Conservation (phyloP, 1,139 yeast genomes). For the Debaryomycetaceae sp. region DNA sequence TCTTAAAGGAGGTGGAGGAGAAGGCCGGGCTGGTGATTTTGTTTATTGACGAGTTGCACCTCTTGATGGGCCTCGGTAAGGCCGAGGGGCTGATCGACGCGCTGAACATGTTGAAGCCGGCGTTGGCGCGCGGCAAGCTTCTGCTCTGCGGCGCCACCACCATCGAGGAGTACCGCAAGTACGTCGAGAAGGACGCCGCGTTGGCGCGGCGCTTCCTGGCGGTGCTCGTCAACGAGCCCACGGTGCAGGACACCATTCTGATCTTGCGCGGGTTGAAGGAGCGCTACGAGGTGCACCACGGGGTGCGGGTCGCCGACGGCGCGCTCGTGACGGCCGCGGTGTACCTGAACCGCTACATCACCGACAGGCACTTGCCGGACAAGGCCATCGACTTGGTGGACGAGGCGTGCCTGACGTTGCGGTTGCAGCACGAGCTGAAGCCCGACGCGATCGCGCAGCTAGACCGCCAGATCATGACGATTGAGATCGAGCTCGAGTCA, state of each 20-base stretch:
- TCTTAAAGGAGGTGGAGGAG: slow-evolving; percentile 82
- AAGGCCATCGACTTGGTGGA: slow-evolving; percentile 95
- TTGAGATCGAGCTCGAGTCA: slow-evolving; percentile 91
- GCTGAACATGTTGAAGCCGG: slow-evolving; percentile 87
- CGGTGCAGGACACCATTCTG: slow-evolving; percentile 86
- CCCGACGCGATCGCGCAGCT: slow-evolving; percentile 91
- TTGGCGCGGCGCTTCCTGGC: slow-evolving; percentile 90
- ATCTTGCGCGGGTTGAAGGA: slow-evolving; percentile 92
- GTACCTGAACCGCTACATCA: slow-evolving; percentile 83
- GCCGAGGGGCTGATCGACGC: slow-evolving; percentile 97
- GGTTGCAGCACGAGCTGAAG: slow-evolving; percentile 93
- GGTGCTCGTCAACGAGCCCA: slow-evolving; percentile 83
- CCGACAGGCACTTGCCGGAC: slow-evolving; percentile 89
- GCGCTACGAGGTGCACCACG: slow-evolving; percentile 94
- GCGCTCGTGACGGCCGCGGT: slow-evolving; percentile 94
- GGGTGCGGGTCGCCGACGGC: slow-evolving; percentile 91
- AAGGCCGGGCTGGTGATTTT: slow-evolving; percentile 74
- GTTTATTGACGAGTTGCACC: slow-evolving; percentile 90
- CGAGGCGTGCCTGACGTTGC: slow-evolving; percentile 92
- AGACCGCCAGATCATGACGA: slow-evolving; percentile 88
- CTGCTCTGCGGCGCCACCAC: slow-evolving; percentile 98
- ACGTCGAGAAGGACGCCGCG: slow-evolving; percentile 90
- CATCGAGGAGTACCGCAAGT: slow-evolving; percentile 77
- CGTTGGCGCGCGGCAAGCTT: slow-evolving; percentile 85
- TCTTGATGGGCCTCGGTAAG: slow-evolving; percentile 87